These are phyloP conservation scores for Thraustotheca clavata DNA, from an alignment of 352 stramenopile genomes.

Conservation along the genomic window DNA sequence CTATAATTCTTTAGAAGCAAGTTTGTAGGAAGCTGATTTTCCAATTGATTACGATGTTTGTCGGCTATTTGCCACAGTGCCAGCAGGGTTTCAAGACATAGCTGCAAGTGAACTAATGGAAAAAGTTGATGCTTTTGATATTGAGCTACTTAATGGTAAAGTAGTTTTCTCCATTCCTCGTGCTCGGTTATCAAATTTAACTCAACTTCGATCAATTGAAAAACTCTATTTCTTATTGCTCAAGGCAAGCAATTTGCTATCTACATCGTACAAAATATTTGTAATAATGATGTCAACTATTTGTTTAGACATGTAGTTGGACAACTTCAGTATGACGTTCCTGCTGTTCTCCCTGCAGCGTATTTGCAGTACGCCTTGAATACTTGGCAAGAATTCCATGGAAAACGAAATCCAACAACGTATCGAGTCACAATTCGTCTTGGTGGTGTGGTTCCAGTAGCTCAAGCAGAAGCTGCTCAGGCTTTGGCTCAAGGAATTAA, in stretches of 20 bases:
- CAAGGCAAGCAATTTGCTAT: neutral
- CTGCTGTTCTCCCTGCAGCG: neutral
- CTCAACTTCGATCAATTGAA: conserved; percentile 2
- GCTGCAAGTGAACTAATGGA: conserved; percentile 17
- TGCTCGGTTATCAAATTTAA: neutral
- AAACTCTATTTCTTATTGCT: conserved; percentile 12
- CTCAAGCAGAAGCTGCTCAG: neutral
- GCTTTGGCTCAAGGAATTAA: neutral
- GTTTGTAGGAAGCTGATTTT: neutral
- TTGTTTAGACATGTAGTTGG: neutral
- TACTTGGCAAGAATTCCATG: conserved; percentile 1
- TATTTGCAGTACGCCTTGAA: neutral
- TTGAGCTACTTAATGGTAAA: conserved; percentile 16
- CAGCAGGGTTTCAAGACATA: conserved; percentile 17
- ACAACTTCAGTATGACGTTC: neutral
- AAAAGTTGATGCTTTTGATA: conserved; percentile 18
- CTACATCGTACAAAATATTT: neutral
- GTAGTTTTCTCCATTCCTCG: conserved; percentile 4
- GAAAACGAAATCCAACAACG: neutral
- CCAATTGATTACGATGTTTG: neutral
- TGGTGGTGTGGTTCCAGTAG: neutral
- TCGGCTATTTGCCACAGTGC: conserved; percentile 15
- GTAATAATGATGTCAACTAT: neutral
- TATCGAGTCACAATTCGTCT: conserved; percentile 13
- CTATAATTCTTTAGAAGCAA: neutral